Conservation (phyloP, 176 grass and related monocot species). For the Olyra latifolia region DNA sequence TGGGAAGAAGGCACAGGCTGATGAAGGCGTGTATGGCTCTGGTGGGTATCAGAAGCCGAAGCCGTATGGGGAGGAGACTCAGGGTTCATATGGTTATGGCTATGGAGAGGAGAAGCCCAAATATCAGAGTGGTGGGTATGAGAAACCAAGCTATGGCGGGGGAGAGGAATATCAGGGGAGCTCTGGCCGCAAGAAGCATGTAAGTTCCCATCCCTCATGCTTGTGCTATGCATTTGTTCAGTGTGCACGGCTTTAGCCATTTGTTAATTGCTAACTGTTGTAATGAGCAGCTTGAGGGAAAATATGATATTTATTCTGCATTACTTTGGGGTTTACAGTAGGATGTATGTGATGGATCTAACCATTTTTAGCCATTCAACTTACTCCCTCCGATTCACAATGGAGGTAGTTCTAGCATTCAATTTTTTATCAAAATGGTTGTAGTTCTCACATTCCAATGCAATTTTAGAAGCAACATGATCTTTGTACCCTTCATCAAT, state of each 20-base stretch:
- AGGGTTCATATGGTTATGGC: slow-evolving; percentile 40
- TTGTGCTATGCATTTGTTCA: not conserved
- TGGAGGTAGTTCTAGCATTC: no score
- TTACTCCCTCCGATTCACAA: no score
- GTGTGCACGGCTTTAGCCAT: not conserved
- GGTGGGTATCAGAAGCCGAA: slow-evolving; percentile 50
- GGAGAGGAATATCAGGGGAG: slow-evolving; percentile 36
- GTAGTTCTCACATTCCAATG: no score
- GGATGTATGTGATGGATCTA: not conserved
- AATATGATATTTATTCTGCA: not conserved
- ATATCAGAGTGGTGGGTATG: slow-evolving; percentile 38
- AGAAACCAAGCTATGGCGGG: slow-evolving; percentile 42
- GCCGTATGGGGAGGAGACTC: slow-evolving; percentile 34
- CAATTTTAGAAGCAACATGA: no score
- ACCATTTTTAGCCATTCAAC: not conserved
- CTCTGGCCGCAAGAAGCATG: slow-evolving; percentile 64
- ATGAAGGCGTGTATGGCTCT: slow-evolving; percentile 41
- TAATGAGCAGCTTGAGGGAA: not conserved
- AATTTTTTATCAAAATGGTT: no score
- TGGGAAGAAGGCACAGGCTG: slow-evolving; percentile 22
- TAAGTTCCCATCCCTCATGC: slow-evolving; percentile 14
- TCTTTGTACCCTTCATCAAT: no score
- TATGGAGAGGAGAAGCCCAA: slow-evolving; percentile 48
- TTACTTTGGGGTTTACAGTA: not conserved
- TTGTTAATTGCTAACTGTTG: not conserved